Percentiles rank a stretch among this genome's conserved stretches.
phyloP scores from a whole-genome alignment of 2,329 filamentous ascomycete genomes.

The Moelleriella libera region DNA sequence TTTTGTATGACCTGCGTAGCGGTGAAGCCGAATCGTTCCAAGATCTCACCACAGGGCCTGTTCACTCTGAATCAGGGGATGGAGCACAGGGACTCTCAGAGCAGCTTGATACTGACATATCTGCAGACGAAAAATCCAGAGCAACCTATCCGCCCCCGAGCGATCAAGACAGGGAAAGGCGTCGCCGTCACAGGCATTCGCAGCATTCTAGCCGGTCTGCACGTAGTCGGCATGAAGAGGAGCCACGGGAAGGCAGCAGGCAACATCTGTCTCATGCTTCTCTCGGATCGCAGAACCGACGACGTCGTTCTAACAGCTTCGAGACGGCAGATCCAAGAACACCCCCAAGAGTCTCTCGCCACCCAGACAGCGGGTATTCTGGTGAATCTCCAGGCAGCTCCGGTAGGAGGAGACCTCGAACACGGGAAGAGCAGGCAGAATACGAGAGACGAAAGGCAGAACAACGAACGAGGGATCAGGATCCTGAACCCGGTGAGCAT shows the following conservation, averaged over 20 bases:
- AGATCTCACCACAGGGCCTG: slow-evolving; percentile 11
- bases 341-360: slow-evolving; percentile 23
- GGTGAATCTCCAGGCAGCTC: slow-evolving; percentile 23
- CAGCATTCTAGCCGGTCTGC: slow-evolving; percentile 19
- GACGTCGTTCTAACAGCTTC: slow-evolving; percentile 22
- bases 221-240: slow-evolving; percentile 17
- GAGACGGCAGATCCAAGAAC: slow-evolving; percentile 19
- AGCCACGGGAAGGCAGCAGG: slow-evolving; percentile 15
- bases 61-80: slow-evolving; percentile 2
- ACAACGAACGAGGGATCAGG: slow-evolving; percentile 17
- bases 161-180: slow-evolving; percentile 24
- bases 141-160: slow-evolving; percentile 19
- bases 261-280: slow-evolving; percentile 10
- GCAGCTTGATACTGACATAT: slow-evolving; percentile 39
- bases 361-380: slow-evolving; percentile 31
- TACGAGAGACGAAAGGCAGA: slow-evolving; percentile 36
- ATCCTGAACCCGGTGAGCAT: slow-evolving; percentile 12
- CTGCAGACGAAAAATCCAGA: slow-evolving; percentile 35
- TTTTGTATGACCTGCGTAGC: slow-evolving; percentile 23
- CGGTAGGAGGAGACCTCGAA: slow-evolving; percentile 20
- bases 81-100: slow-evolving; percentile 4
- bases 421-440: slow-evolving; percentile 33
- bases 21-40: slow-evolving; percentile 8
- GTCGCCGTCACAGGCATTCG: slow-evolving; percentile 26
- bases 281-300: slow-evolving; percentile 14